Evolutionary conservation across 1,139 yeast genomes (phyloP).

Genomic region (Debaryomyces psychrophilus): DNA sequence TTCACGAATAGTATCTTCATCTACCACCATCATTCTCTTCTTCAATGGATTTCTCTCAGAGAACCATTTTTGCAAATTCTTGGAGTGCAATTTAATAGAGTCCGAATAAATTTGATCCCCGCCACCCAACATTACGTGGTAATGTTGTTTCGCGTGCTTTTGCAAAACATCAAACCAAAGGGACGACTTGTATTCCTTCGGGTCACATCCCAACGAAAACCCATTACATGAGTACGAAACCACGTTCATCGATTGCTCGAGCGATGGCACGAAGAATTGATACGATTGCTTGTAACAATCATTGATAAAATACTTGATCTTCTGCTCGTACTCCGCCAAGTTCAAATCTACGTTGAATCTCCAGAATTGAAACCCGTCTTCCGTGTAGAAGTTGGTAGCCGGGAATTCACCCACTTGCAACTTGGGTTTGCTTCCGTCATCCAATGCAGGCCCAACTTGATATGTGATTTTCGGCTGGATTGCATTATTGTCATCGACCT

Average conservation of each 20-base stretch:
- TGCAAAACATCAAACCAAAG: slow-evolving; percentile 84
- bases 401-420: slow-evolving; percentile 48
- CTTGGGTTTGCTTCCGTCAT: slow-evolving; percentile 13
- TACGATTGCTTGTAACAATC: slow-evolving; percentile 39
- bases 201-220: slow-evolving; percentile 76
- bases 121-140: slow-evolving; percentile 96
- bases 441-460: slow-evolving; percentile 39
- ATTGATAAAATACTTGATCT: slow-evolving; percentile 62
- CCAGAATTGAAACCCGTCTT: slow-evolving; percentile 59
- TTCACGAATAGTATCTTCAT: slow-evolving; percentile 53
- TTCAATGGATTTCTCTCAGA: slow-evolving; percentile 50
- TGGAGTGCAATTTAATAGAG: slow-evolving; percentile 64
- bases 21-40: slow-evolving; percentile 44
- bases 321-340: slow-evolving; percentile 54
- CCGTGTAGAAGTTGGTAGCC: slow-evolving; percentile 45
- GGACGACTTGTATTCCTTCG: slow-evolving; percentile 67
- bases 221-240: slow-evolving; percentile 91
- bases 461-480: slow-evolving; percentile 41
- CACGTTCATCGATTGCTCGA: slow-evolving; percentile 69
- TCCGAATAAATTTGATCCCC: slow-evolving; percentile 96
- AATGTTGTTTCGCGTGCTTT: slow-evolving; percentile 62
- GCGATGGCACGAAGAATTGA: slow-evolving; percentile 62
- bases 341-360: slow-evolving; percentile 59
- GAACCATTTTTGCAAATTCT: slow-evolving; percentile 65
- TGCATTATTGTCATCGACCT: slow-evolving; percentile 34